Evolutionary conservation across 1,139 yeast genomes (phyloP).

Genomic region (Hemisphaericaspora subhashii): DNA sequence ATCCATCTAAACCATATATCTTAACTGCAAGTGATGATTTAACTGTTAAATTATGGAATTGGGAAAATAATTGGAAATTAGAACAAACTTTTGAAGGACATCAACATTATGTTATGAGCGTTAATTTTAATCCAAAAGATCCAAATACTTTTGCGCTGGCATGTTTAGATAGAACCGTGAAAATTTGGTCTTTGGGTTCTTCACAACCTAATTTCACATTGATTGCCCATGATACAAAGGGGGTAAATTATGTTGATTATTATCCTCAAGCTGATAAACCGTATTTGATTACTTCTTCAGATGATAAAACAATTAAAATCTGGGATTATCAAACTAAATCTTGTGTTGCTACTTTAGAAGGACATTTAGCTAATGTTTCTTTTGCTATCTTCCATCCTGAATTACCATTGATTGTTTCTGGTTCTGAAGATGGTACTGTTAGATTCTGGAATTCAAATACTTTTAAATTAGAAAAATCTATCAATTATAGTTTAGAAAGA

Average conservation of each 20-base stretch:
- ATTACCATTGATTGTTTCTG: conserved; percentile 81
- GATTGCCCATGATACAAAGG: conserved; percentile 87
- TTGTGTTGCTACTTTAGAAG: conserved; percentile 90
- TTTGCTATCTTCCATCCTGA: conserved; percentile 97
- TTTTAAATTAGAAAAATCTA: conserved; percentile 82
- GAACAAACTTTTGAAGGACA: conserved; percentile 95
- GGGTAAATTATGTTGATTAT: conserved; percentile 94
- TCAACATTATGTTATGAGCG: conserved; percentile 91
- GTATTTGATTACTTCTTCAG: conserved; percentile 87
- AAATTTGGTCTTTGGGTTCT: conserved; percentile 94
- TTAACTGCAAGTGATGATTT: conserved; percentile 91
- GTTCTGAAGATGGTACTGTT: conserved; percentile 80
- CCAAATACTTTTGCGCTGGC: conserved; percentile 97
- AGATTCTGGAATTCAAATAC: conserved; percentile 81
- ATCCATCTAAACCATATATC: conserved; percentile 87
- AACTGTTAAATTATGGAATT: conserved; percentile 92
- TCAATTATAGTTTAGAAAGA: conserved; percentile 89
- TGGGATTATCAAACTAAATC: conserved; percentile 99
- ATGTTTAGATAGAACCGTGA: conserved; percentile 92
- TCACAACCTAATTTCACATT: conserved; percentile 89
- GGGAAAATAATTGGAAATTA: conserved; percentile 90
- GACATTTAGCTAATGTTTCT: conserved; percentile 91
- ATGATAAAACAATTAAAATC: conserved; percentile 84
- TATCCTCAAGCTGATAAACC: conserved; percentile 98
- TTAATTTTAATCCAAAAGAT: conserved; percentile 95